Evolutionary conservation across 2,329 filamentous ascomycete genomes (phyloP).

Genomic region (Cytospora piceicola): DNA sequence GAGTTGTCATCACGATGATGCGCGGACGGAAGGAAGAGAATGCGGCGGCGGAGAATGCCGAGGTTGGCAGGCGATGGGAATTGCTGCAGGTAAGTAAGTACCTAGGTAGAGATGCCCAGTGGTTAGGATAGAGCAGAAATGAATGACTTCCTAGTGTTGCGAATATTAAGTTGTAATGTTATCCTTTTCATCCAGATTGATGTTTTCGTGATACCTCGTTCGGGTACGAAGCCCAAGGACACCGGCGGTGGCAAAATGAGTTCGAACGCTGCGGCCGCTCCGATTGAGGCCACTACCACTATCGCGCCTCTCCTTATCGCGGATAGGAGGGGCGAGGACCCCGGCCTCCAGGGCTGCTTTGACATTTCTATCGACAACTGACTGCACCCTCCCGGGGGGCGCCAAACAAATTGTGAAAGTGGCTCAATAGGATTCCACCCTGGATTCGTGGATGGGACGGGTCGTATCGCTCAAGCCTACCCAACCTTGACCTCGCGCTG

Average conservation of each 20-base stretch:
- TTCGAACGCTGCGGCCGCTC: neutral
- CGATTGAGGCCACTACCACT: neutral
- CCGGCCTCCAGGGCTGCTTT: too few relatives aligned
- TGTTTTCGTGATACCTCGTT: neutral
- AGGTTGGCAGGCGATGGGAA: neutral
- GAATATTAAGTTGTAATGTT: neutral
- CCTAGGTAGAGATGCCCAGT: neutral
- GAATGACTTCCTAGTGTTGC: neutral
- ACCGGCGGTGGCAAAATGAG: neutral
- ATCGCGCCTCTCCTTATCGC: neutral
- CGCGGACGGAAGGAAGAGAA: neutral
- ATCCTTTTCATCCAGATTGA: neutral
- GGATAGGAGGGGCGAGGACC: neutral
- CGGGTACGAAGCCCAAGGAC: neutral
- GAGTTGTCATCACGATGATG: constrained; percentile 14
- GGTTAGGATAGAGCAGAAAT: neutral
- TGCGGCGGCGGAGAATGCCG: too few relatives aligned
- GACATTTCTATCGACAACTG: neutral
- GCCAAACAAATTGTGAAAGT: neutral
- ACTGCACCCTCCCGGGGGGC: neutral
- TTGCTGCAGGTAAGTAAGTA: neutral
- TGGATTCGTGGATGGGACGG: neutral
- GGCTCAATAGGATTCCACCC: neutral
- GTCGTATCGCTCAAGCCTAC: neutral
- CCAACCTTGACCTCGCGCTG: neutral